Base-by-base conservation (phyloP, 2,329 filamentous ascomycete genomes). In the Colletotrichum siamense region DNA sequence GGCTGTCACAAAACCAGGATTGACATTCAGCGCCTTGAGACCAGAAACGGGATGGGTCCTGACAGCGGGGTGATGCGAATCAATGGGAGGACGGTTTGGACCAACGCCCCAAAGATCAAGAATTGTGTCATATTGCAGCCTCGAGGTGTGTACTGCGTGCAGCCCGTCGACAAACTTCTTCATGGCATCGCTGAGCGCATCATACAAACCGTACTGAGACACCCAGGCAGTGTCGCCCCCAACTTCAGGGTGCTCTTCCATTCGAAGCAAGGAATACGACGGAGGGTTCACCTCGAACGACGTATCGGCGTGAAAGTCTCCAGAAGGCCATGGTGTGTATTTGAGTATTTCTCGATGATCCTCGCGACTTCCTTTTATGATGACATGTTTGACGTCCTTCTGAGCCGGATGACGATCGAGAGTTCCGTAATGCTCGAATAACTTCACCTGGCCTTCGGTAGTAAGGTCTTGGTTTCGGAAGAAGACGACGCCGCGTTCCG, bases 251-350 rank as follows among this genome's bases (percentile, higher is more conserved):
- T 88, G 87, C 69, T 88, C 86, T 78, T 89, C 86, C 86, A 89
- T 89, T 22, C 88, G 83, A 13, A 90, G 81, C n/a, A 90, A 78
- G 2, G 88, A 89, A 76, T 89, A 90, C 2, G 85, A 87, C 0
- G 88, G 88, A 3, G 88, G 88, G 75, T 90, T 89, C 75, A 89
- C 84, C 79, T 90, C 88, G 76, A 89, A 89, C 0, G 85, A 88
- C 2, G 87, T 89, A 79, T 90, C 88, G 32, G 88, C 86, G 73
- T 89, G 88, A 75, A 86, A 89, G 63, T 89, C 88, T 6, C 82
- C 85, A 10, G 81, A 83, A 2, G 85, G 85, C 86, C 87, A 89
- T 1, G 87, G 87, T 2, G 88, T 89, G 79, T 89, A 89, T 30
- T 84, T 86, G 2, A 82, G 77, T 3, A 87, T 80, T 73, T 87